Percentiles rank a stretch among this genome's conserved stretches.
phyloP scores from a whole-genome alignment of 768 basidiomycete species.

The Rhodocollybia butyracea region DNA sequence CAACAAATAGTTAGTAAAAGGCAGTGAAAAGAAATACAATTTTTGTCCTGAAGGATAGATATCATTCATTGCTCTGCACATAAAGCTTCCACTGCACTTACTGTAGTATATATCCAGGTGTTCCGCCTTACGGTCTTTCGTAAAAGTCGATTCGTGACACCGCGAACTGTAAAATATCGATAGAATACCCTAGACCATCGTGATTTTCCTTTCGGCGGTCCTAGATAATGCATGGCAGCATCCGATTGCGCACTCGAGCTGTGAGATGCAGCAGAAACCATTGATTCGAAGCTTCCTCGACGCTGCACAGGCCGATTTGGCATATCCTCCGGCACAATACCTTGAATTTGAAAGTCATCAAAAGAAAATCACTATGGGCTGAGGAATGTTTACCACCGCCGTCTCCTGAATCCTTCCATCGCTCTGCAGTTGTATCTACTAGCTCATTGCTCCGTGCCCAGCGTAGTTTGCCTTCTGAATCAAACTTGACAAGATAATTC shows the following conservation, averaged over 20 bases:
- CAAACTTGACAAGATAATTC: conserved; percentile 63
- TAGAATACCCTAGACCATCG: conserved; percentile 36
- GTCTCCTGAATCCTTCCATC: conserved; percentile 60
- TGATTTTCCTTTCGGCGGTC: conserved; percentile 25
- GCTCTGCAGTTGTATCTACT: conserved; percentile 58
- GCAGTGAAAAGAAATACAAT: conserved; percentile 25
- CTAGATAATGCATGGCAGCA: conserved; percentile 43
- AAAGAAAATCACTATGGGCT: too few species aligned
- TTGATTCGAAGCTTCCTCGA: conserved; percentile 19
- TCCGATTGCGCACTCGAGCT: conserved; percentile 18
- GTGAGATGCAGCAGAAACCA: conserved; percentile 14
- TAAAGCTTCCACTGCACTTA: conserved; percentile 23
- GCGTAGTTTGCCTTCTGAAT: conserved; percentile 46
- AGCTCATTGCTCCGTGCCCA: conserved; percentile 58
- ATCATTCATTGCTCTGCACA: too few species aligned
- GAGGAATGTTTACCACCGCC: too few species aligned
- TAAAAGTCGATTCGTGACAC: conserved; percentile 49
- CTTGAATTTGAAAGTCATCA: too few species aligned
- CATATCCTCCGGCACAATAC: conserved; percentile 40
- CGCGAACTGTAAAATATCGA: conserved; percentile 46
- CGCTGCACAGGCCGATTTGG: conserved; percentile 14
- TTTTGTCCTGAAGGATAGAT: too few species aligned
- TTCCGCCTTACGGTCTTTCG: conserved; percentile 56
- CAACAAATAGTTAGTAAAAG: not conserved
- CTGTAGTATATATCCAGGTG: conserved; percentile 70